Base-by-base conservation (phyloP, 2,329 filamentous ascomycete species). In the Cyphellophora attinorum region DNA sequence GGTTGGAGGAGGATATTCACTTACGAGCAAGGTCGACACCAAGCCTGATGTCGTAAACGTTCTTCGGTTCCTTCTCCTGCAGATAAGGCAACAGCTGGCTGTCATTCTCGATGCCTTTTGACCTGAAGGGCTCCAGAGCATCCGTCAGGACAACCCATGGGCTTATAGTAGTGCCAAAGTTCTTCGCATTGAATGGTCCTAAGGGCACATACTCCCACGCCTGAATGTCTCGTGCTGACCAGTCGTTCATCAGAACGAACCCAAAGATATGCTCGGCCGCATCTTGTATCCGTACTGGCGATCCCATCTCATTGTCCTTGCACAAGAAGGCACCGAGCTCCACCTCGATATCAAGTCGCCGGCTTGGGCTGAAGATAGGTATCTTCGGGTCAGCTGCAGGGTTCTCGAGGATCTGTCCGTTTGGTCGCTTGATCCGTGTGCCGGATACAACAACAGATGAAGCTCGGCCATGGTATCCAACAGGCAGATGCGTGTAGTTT, bases 101-200 rank as follows among this genome's bases (percentile, higher is more conserved):
- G 30, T 73, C 65, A 42, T 74, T 76, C 12, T 65, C 55, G 3
- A 81, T 54, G 5, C 72, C 74, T 6, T 60, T 50, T 0, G 65
- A 59, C 21, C 70, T 62, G 59, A 81, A 82, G 1, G 76, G 79
- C 54, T 82, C 81, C 19, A 91, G 62, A 1, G 84, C 83, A 52
- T 88, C 82, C 19, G 77, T 70, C 10, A 85, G 63, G 3, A 91
- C 80, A 2, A 91, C 74, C 84, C 84, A 91, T 0, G 82, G 73
- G 40, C 76, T 82, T 46, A 91, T 80, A 0, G 73, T 81, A 0
- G 81, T 84, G 3, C 71, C 80, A 51, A 91, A 89, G 56, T 88
- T 89, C 70, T 93, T 91, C 15, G 76, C 69, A 42, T 84, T 86
- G 61, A 91, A 89, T 0, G 84, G 84, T 0, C 85, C 85, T 5